These are phyloP conservation scores for Lycium ferocissimum DNA, from an alignment of 257 asterid species.

Conservation along the genomic window DNA sequence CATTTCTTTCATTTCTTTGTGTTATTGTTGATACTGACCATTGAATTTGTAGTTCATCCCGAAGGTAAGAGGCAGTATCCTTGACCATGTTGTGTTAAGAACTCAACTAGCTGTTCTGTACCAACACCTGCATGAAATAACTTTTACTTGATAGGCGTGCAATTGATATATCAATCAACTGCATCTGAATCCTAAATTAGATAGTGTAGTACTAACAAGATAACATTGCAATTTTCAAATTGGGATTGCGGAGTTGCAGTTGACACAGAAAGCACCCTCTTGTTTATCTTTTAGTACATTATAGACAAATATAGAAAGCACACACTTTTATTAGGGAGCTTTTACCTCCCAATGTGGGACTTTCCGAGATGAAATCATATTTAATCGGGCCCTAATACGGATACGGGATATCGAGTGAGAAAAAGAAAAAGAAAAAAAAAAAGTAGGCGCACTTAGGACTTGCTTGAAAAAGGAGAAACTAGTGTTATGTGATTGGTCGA, in stretches of 20 bases:
- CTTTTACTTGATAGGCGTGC: too few species aligned
- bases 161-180: background rate
- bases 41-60: background rate
- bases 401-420: too few species aligned
- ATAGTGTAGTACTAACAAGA: background rate
- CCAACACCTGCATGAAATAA: background rate
- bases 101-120: background rate
- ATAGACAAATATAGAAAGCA: too few species aligned
- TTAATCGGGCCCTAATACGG: too few species aligned
- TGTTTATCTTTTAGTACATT: background rate
- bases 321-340: too few species aligned
- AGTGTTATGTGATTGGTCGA: too few species aligned
- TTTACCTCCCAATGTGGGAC: too few species aligned
- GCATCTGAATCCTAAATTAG: background rate
- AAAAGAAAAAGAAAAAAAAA: too few species aligned
- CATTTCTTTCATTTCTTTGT: background rate
- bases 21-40: background rate
- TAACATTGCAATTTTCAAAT: background rate
- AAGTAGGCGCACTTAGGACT: too few species aligned
- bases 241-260: background rate
- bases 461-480: too few species aligned
- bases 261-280: background rate
- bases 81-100: background rate
- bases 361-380: too few species aligned
- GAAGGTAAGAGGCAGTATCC: background rate